Base-by-base conservation (phyloP, 805 yeast genomes). In the Candida ficus region DNA sequence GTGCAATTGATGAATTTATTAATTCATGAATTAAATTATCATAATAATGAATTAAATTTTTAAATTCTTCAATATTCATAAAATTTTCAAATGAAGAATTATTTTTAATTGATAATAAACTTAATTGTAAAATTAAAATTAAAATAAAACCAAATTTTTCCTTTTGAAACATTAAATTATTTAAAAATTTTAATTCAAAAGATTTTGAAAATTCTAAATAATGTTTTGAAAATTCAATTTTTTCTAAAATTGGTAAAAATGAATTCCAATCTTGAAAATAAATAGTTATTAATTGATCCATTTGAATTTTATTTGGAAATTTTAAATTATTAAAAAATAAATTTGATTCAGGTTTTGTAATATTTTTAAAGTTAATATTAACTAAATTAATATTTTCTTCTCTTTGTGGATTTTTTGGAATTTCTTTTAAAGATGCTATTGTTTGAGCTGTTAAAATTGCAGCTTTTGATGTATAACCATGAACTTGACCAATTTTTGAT, bases 251-350 rank as follows among this genome's bases (percentile, higher is more conserved):
- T 0, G 95, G 95, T 18, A 81, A 66, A 5, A 77, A 61, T 20
- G 74, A 69, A 22, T 84, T 81, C 95, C 96, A 89, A 43, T 83
- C 81, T 46, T 77, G 79, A 61, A 87, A 88, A 56, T 75, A 89
- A 4, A 77, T 57, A 0, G 83, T 71, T 16, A 84, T 71, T 23
- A 85, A 68, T 20, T 78, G 78, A 58, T 89, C 95, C 42, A 86
- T 58, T 43, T 78, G 76, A 19, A 76, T 57, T 41, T 81, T 70
- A 18, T 80, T 66, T 4, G 77, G 77, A 20, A 78, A 50, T 37
- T 62, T 63, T 26, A 71, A 50, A 36, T 55, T 60, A 35, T 61
- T 61, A 41, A 78, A 67, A 53, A 78, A 76, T 34, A 61, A 51
- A 17, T 58, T 52, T 0, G 80, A 73, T 29, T 76, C 79, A 4